Evolutionary conservation across 345 rosid species (phyloP).

Genomic region (Zanthoxylum bungeanum): DNA sequence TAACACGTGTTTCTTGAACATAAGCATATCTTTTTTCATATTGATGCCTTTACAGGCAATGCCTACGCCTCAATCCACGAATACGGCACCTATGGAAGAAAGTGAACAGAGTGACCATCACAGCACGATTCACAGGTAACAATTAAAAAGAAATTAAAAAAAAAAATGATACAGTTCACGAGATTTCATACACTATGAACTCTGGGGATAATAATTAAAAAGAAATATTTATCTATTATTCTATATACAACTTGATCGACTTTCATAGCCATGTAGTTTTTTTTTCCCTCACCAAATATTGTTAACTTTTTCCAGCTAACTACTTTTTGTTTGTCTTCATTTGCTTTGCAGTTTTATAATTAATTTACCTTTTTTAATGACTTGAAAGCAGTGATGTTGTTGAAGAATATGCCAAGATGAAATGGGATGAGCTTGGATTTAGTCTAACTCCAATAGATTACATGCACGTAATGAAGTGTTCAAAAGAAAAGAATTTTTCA

Average conservation of each 20-base stretch:
- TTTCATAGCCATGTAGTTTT: not conserved
- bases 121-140: no score
- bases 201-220: no score
- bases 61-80: not conserved
- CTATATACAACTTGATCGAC: not conserved
- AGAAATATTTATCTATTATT: no score
- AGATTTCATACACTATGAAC: no score
- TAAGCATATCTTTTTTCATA: no score
- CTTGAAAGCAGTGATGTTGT: not conserved
- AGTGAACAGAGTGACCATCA: not conserved
- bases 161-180: no score
- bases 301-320: not conserved
- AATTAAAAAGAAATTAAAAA: no score
- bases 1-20: no score
- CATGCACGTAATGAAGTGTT: constrained; percentile 35
- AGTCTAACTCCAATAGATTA: constrained; percentile 26
- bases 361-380: not conserved
- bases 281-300: no score
- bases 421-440: constrained; percentile 42
- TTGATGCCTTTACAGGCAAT: no score
- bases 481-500: constrained; percentile 28
- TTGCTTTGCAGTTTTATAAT: not conserved
- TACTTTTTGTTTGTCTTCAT: not conserved
- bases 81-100: not conserved
- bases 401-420: constrained; percentile 1